Evolutionary conservation across 352 stramenopile species (phyloP), one percentile per base, ranked within the genome.

Genomic region (Phytophthora litchii): DNA sequence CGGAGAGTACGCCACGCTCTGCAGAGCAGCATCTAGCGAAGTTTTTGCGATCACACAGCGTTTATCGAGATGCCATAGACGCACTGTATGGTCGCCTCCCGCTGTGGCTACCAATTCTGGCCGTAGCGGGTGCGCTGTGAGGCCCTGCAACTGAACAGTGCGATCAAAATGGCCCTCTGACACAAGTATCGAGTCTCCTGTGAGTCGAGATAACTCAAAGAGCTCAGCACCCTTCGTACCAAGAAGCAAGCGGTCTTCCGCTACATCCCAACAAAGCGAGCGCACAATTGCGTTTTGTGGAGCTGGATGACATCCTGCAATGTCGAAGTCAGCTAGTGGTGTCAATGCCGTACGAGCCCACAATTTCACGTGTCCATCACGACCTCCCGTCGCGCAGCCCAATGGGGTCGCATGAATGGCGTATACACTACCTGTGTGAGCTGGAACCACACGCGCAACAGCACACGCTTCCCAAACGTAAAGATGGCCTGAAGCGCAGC

Each of bases 381-480:
- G 59, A 0, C 84, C 80, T 20, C 82, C 84, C 4, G 66, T 88
- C 10, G 86, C 82, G 25, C 72, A 87, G 10, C 84, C 82, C 4
- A 71, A 54, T 1, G 64, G 41, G 10, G 82, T 87, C 9, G 80
- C 49, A n/a, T 89, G 73, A 37, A 94, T 70, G 12, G 75, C 67
- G 38, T 94, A 91, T 23, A 94, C 76, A 0, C 76, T 76, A 2
- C 83, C 80, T 16, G 74, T 78, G 49, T 94, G 84, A 12, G 76
- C 82, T n/a, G 84, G 82, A 11, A 94, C 49, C 6, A 76, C 80
- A 27, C 70, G 62, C 2, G 71, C 64, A 3, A 94, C 78, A 3
- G 76, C 67, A 36, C 75, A 76, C 7, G 80, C 76, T 35, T 94
- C 80, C 84, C 84, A 94, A 29, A 77, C 68, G 47, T 91, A 91